phyloP scores from a whole-genome alignment of 2,329 filamentous ascomycete genomes.

The Phialocephala sp. region DNA sequence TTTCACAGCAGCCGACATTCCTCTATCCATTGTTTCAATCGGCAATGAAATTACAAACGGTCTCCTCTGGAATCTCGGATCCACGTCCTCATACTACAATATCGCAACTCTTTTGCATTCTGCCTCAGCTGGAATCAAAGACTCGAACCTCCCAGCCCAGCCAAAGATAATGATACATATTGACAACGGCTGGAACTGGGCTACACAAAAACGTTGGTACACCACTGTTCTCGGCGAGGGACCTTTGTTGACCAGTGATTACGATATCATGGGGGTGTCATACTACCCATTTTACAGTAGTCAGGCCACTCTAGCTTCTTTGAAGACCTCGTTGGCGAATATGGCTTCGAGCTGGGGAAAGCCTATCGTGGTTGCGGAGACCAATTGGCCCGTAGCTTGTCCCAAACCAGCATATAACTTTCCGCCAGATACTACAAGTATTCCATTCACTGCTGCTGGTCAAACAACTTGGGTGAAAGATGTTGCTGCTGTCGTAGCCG shows the following conservation, averaged over 20 bases:
- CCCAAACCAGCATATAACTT: conserved; percentile 62
- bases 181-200: conserved; percentile 77
- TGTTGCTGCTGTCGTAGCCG: conserved; percentile 61
- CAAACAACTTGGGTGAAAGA: conserved; percentile 66
- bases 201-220: conserved; percentile 66
- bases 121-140: conserved; percentile 67
- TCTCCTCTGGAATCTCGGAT: conserved; percentile 69
- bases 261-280: conserved; percentile 74
- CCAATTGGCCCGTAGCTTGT: conserved; percentile 71
- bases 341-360: conserved; percentile 69
- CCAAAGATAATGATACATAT: conserved; percentile 77
- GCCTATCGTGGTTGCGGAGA: conserved; percentile 71
- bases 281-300: conserved; percentile 76
- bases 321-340: conserved; percentile 61
- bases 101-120: conserved; percentile 69
- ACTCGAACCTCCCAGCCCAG: conserved; percentile 59
- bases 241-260: conserved; percentile 58
- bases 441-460: conserved; percentile 67
- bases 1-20: conserved; percentile 61
- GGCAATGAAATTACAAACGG: conserved; percentile 76
- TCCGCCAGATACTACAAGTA: conserved; percentile 61
- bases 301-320: conserved; percentile 60
- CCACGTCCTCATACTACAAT: conserved; percentile 60
- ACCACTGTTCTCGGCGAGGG: conserved; percentile 59
- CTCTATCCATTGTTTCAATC: conserved; percentile 68